Evolutionary conservation across 2,329 filamentous ascomycete species (phyloP), one percentile per base, ranked within the genome.

Genomic region (Penicillium sp.): DNA sequence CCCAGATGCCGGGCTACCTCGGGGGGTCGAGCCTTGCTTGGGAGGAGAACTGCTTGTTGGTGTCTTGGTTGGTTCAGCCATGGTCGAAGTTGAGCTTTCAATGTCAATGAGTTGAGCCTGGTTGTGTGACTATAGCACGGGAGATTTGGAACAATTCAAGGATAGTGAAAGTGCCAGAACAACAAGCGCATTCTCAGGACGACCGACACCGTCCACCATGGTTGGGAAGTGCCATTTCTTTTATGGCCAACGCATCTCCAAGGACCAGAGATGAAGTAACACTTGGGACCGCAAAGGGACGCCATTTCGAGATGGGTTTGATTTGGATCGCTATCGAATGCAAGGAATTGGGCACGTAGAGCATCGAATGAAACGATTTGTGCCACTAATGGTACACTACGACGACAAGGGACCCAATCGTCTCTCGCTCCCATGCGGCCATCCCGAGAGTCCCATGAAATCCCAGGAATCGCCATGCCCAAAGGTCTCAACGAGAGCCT

Each of bases 91-190:
- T 12, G 16, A 9, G 10, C 8, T 9, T 9, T 38, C 34, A 9
- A 21, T 36, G 18, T 16, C 15, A 38, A 38, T 36, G 16, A 18
- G 4, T 38, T 18, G 16, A 12, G 16, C 12, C 4, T 21, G 21
- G 34, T 21, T 21, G 7, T 38, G 34, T 38, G 34, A 9, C 8
- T 38, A 16, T n/a, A 36, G 33, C 33, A 36, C 7, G n/a, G 12
- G 16, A 23, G 6, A 24, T 2, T 26, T 28, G 13, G 26, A 6
- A 5, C 8, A 21, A 16, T 31, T 44, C 47, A 50, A 8, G 47
- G 47, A 31, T 42, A 31, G 38, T 50, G 42, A 36, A 39, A 45
- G 18, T 45, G n/a, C 47, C 41, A 50, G 41, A 24, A 29, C 21
- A 45, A 24, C 9, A 28, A 13, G 23, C 31, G 15, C 47, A 50